phyloP scores from a whole-genome alignment of 1,284 basidiomycete species.

The Ustilago lituana region DNA sequence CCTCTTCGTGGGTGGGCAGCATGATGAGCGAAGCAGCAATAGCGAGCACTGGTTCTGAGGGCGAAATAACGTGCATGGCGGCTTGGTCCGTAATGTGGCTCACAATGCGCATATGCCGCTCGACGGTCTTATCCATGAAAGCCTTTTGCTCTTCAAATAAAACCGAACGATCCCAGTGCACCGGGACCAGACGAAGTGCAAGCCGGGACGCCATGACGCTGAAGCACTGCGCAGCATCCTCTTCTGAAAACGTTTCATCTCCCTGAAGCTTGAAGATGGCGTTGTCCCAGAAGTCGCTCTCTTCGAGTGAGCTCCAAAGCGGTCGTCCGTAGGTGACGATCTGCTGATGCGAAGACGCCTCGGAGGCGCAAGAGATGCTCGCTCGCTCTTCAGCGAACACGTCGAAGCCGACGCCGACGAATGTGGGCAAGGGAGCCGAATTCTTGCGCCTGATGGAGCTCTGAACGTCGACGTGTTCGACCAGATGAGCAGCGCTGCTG shows the following conservation, averaged over 20 bases:
- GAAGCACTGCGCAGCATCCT: neutral
- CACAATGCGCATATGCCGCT: slow-evolving; percentile 10
- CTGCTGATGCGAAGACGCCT: too few relatives aligned
- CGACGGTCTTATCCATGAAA: neutral
- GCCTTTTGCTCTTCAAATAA: neutral
- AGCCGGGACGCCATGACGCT: slow-evolving; percentile 12
- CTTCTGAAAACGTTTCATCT: neutral
- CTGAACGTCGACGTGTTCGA: too few relatives aligned
- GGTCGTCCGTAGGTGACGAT: too few relatives aligned
- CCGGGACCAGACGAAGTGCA: neutral
- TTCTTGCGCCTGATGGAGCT: too few relatives aligned
- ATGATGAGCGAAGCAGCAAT: slow-evolving; percentile 14
- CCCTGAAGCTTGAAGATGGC: slow-evolving; percentile 5
- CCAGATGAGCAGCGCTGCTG: too few relatives aligned
- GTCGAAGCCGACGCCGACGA: too few relatives aligned
- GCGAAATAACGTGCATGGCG: neutral
- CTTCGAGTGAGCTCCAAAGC: too few relatives aligned
- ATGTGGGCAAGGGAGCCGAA: too few relatives aligned
- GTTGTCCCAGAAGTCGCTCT: too few relatives aligned
- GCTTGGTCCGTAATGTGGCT: neutral
- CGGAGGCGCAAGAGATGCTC: too few relatives aligned
- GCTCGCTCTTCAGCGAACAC: too few relatives aligned
- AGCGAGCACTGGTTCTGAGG: slow-evolving; percentile 9
- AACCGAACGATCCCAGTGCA: neutral
- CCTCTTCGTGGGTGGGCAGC: slow-evolving; percentile 1